Evolutionary conservation across 352 stramenopile genomes (phyloP).

Genomic region (Phytophthora hybrid): DNA sequence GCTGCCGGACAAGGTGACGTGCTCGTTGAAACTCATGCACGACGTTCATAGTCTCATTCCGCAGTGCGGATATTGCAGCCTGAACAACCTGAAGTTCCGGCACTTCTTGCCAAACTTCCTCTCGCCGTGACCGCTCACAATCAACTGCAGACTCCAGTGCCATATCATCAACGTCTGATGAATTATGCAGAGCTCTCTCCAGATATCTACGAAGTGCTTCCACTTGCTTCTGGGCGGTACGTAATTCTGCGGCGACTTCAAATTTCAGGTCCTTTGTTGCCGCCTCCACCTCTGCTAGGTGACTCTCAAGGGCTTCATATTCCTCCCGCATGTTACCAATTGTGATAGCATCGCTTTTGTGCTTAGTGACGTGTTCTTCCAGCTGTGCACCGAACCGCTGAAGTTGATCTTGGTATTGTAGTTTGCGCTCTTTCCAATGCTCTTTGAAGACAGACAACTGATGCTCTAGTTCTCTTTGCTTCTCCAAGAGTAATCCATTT

Average conservation of each 20-base stretch:
- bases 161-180: constrained; percentile 7
- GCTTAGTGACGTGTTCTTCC: constrained; percentile 45
- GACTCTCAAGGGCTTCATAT: constrained; percentile 40
- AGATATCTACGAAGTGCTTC: constrained; percentile 61
- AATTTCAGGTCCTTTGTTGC: constrained; percentile 32
- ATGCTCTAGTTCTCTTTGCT: constrained; percentile 46
- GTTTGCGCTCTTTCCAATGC: constrained; percentile 58
- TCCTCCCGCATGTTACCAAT: constrained; percentile 52
- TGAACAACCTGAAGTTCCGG: constrained; percentile 65
- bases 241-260: constrained; percentile 41
- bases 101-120: constrained; percentile 24
- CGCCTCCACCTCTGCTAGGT: constrained; percentile 30
- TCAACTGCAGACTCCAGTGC: constrained; percentile 11
- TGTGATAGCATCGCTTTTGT: constrained; percentile 46
- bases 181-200: constrained; percentile 40
- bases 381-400: constrained; percentile 40
- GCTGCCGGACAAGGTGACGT: constrained; percentile 45
- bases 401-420: constrained; percentile 54
- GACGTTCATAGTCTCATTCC: constrained; percentile 57
- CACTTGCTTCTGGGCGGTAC: constrained; percentile 46
- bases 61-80: constrained; percentile 51
- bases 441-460: constrained; percentile 48
- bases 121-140: constrained; percentile 4
- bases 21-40: constrained; percentile 60
- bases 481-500: constrained; percentile 40